phyloP scores from a whole-genome alignment of 805 yeast species.

The Candida silvicultrix region DNA sequence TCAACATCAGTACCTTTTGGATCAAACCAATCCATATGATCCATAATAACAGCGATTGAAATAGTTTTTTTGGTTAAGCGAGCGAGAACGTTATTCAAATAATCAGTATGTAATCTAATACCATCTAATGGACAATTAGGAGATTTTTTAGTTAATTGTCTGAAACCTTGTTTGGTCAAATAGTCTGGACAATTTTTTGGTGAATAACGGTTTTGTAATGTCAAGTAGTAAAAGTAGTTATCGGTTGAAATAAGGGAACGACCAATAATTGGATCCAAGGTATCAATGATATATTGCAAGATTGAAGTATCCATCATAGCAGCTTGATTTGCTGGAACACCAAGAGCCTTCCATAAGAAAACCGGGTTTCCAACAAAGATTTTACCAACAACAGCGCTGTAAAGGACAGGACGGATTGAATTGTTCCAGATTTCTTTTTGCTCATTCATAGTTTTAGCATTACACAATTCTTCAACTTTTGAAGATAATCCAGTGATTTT shows the following conservation, averaged over 20 bases:
- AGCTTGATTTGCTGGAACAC: conserved; percentile 86
- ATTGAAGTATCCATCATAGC: conserved; percentile 71
- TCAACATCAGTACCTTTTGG: conserved; percentile 57
- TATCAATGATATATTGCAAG: conserved; percentile 65
- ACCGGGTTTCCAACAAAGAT: conserved; percentile 73
- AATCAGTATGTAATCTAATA: conserved; percentile 75
- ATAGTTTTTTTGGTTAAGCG: conserved; percentile 56
- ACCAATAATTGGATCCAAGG: conserved; percentile 68
- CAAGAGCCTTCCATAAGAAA: conserved; percentile 84
- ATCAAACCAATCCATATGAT: conserved; percentile 90
- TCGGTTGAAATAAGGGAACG: conserved; percentile 60
- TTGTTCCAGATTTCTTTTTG: conserved; percentile 61
- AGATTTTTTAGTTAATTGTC: conserved; percentile 33
- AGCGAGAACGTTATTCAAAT: conserved; percentile 66
- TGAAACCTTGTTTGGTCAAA: conserved; percentile 53
- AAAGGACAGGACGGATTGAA: conserved; percentile 59
- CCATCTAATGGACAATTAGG: conserved; percentile 51
- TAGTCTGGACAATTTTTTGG: conserved; percentile 71
- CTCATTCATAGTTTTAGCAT: conserved; percentile 49
- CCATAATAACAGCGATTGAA: conserved; percentile 80
- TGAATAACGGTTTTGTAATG: conserved; percentile 55
- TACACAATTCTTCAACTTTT: conserved; percentile 50
- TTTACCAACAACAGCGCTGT: conserved; percentile 63
- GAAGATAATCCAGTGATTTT: conserved; percentile 43
- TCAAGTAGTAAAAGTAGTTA: conserved; percentile 73